Percentiles rank a stretch among this genome's conserved stretches.
Conservation (phyloP, 345 rosid species). For the Salix suchowensis region DNA sequence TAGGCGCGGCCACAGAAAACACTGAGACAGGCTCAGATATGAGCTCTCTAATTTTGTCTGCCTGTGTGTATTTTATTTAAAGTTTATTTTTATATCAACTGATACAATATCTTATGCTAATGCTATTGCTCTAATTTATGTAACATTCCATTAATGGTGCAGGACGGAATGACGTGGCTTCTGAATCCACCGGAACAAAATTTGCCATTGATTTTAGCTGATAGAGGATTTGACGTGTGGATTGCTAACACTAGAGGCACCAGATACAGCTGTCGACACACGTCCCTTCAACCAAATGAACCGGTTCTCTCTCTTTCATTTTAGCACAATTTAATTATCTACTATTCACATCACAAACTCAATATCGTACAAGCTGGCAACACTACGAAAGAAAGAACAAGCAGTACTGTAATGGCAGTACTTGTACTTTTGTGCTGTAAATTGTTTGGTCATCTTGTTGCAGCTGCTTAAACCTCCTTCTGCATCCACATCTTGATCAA, state of each 20-base stretch:
- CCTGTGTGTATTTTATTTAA: too few relatives aligned
- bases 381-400: too few relatives aligned
- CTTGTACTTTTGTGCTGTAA: neutral
- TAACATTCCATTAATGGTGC: constrained; percentile 1
- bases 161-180: constrained; percentile 96
- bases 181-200: constrained; percentile 76
- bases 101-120: too few relatives aligned
- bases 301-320: constrained; percentile 28
- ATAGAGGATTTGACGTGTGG: constrained; percentile 95
- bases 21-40: too few relatives aligned
- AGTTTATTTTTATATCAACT: too few relatives aligned
- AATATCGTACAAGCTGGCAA: neutral
- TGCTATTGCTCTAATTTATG: too few relatives aligned
- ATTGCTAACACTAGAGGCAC: constrained; percentile 84
- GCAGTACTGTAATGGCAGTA: neutral
- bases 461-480: neutral
- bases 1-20: too few relatives aligned
- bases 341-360: too few relatives aligned
- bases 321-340: too few relatives aligned
- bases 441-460: neutral
- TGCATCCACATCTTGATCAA: too few relatives aligned
- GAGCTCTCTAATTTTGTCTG: too few relatives aligned
- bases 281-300: constrained; percentile 40
- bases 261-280: constrained; percentile 62
- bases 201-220: constrained; percentile 77